These are phyloP conservation scores for Scheffersomyces stipitis DNA, from an alignment of 805 yeast species.

Conservation along the genomic window DNA sequence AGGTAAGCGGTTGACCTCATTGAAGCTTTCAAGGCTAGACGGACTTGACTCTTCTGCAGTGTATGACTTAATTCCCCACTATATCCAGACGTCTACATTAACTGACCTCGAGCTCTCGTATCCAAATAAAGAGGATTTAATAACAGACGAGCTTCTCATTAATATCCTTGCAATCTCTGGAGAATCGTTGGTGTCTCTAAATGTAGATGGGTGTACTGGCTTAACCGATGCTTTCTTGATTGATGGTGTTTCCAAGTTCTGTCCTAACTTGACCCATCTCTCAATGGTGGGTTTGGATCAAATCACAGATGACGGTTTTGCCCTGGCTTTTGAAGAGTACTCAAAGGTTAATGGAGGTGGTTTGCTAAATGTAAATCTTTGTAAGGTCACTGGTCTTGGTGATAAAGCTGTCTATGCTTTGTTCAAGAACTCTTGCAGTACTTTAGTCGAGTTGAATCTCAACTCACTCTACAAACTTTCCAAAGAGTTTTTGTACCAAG, in stretches of 20 bases:
- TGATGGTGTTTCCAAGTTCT: constrained; percentile 60
- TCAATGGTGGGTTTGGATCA: constrained; percentile 61
- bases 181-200: constrained; percentile 53
- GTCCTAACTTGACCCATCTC: constrained; percentile 54
- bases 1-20: constrained; percentile 47
- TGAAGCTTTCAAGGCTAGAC: constrained; percentile 70
- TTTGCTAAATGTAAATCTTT: constrained; percentile 56
- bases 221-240: constrained; percentile 63
- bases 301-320: constrained; percentile 68
- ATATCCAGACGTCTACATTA: constrained; percentile 45
- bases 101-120: constrained; percentile 64
- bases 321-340: constrained; percentile 59
- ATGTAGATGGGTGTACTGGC: constrained; percentile 70
- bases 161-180: constrained; percentile 65
- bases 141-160: constrained; percentile 66
- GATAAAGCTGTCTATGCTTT: constrained; percentile 63
- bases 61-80: constrained; percentile 66
- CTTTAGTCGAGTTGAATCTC: constrained; percentile 67
- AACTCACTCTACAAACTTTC: constrained; percentile 70
- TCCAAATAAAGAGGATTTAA: constrained; percentile 63
- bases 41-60: constrained; percentile 59
- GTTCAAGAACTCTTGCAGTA: constrained; percentile 58
- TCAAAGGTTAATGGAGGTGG: constrained; percentile 49
- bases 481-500: constrained; percentile 45
- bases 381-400: constrained; percentile 64